These are phyloP conservation scores for Trichoderma aggressivum DNA, from an alignment of 2,329 filamentous ascomycete species.

Conservation along the genomic window DNA sequence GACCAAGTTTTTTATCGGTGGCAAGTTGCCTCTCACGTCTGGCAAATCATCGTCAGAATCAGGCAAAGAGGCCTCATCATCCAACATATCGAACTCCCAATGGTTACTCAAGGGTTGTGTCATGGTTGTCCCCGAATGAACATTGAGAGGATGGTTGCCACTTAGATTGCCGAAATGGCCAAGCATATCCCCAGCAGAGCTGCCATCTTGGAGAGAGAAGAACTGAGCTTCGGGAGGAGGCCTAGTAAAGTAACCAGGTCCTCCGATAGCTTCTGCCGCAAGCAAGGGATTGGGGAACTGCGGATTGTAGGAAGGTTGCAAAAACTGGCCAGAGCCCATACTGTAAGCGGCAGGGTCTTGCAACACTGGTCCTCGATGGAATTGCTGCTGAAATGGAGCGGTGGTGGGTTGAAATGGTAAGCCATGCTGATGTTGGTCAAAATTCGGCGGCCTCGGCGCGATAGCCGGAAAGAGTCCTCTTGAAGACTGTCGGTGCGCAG, in stretches of 20 bases:
- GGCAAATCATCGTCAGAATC: slow-evolving; percentile 58
- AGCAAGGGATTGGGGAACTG: slow-evolving; percentile 25
- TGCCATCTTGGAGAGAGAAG: not conserved
- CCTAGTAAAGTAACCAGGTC: not conserved
- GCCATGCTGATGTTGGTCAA: slow-evolving; percentile 23
- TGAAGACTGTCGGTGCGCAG: slow-evolving; percentile 36
- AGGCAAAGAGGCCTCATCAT: slow-evolving; percentile 60
- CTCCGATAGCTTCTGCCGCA: slow-evolving; percentile 2
- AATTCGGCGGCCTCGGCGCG: slow-evolving; percentile 48
- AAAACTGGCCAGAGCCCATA: not conserved
- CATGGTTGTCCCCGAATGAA: not conserved
- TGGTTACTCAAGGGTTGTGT: slow-evolving; percentile 14
- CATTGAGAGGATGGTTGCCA: not conserved
- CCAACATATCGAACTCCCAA: slow-evolving; percentile 33
- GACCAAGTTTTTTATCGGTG: slow-evolving; percentile 37
- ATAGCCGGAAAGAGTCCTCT: slow-evolving; percentile 41
- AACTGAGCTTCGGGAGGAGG: not conserved
- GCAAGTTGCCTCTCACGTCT: slow-evolving; percentile 36
- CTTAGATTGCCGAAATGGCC: not conserved
- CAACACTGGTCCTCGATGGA: slow-evolving; percentile 12
- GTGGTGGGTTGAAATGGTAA: slow-evolving; percentile 3
- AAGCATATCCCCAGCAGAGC: not conserved
- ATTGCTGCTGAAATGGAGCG: slow-evolving; percentile 8
- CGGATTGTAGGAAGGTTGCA: slow-evolving; percentile 3
- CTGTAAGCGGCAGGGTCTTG: not conserved